Evolutionary conservation across 768 basidiomycete species (phyloP), one percentile per base, ranked within the genome.

Genomic region (Cystobasidium tubakii): DNA sequence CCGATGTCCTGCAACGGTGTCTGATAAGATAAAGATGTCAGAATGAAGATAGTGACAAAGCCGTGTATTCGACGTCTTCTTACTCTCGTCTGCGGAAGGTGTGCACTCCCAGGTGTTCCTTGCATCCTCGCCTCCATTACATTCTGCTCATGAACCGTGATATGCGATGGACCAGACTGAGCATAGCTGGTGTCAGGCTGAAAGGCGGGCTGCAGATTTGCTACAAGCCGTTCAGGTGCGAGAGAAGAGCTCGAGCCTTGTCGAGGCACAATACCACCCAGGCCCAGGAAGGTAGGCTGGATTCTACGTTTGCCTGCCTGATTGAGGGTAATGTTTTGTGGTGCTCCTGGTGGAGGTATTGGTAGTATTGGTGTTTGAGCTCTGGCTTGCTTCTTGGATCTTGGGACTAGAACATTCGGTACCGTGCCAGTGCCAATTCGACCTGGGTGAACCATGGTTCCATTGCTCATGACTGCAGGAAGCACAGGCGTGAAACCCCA

Each of bases 231-330:
- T 15, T 54, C 21, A 53, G 44, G 25, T n/a, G 66, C 25, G 9
- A 43, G 19, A 12, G 29, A 50, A 2, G 55, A 17, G 54, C 31
- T 57, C 50, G 66, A 43, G 1, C 25, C 53, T 29, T 6, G 43
- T 23, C 55, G 54, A 6, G 69, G 50, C 21, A 60, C 55, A 6
- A 71, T 55, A 44, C 60, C 71, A 9, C 71, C 36, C 29, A 50
- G 65, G 19, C 63, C 74, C 44, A 81, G 66, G 75, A 80, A 77
- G 21, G 77, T 65, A 2, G 85, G 85, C 75, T 84, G 85, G n/a
- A 84, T 84, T 63, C 89, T 85, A 80, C 88, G 89, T 82, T 90
- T 89, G 1, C 82, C 84, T 27, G 79, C 79, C 62, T 78, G 76
- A 46, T 78, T 80, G 21, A 80, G 79, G 25, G 79, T 78, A 21